These are phyloP conservation scores for Cruciata laevipes DNA, from an alignment of 257 asterid species.

Conservation along the genomic window DNA sequence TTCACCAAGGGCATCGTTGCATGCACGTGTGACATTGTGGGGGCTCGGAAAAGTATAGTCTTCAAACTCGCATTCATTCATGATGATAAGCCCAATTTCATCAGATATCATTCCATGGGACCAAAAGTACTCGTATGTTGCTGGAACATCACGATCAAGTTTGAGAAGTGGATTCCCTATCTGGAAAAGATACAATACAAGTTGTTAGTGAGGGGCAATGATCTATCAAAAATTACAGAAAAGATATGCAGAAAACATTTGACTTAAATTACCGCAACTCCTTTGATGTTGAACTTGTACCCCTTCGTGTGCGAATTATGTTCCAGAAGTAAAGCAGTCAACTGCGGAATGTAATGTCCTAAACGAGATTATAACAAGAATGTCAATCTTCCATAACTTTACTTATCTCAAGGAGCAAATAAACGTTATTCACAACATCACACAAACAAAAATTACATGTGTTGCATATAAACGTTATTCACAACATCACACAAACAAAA, in stretches of 20 bases:
- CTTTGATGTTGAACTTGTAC: constrained; percentile 84
- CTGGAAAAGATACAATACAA: constrained; percentile 33
- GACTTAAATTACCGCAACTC: constrained; percentile 60
- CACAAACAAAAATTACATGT: neutral
- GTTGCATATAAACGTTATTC: neutral
- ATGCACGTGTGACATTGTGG: constrained; percentile 61
- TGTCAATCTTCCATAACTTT: constrained; percentile 4
- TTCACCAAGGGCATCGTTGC: constrained; percentile 51
- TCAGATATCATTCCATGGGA: constrained; percentile 99
- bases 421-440: no score
- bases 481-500: no score
- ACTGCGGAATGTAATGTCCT: constrained; percentile 95
- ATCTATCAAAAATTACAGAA: neutral
- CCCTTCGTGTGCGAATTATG: constrained; percentile 50
- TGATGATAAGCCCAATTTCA: constrained; percentile 67
- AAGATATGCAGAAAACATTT: neutral
- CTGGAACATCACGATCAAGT: constrained; percentile 83
- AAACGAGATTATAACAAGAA: constrained; percentile 1
- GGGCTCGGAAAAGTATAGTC: constrained; percentile 68
- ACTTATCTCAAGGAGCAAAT: neutral
- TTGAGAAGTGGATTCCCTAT: constrained; percentile 92
- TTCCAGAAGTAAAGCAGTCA: constrained; percentile 72
- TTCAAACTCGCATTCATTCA: constrained; percentile 75
- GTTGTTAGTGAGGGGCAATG: neutral
- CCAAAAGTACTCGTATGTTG: constrained; percentile 81